Conservation (phyloP, 192 early-diverging fungal species). For the Coemansia biformis region DNA sequence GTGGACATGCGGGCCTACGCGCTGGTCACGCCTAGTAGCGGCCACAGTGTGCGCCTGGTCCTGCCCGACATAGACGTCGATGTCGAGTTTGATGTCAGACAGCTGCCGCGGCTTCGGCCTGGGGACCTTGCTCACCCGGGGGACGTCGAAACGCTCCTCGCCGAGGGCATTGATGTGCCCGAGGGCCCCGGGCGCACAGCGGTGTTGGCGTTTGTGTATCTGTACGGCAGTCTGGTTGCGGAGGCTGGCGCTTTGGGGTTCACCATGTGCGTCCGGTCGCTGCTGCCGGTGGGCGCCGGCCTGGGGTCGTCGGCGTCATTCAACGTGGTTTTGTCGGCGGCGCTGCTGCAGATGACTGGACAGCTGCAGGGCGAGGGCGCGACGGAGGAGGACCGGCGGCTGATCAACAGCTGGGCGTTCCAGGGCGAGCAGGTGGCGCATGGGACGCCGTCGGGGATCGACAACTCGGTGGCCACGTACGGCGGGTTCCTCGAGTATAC, state of each 20-base stretch:
- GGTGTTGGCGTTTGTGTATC: conserved; percentile 63
- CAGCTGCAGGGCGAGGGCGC: conserved; percentile 15
- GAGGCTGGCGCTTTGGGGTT: conserved; percentile 27
- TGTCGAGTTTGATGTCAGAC: conserved; percentile 8
- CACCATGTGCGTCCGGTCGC: conserved; percentile 63
- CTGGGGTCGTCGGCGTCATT: conserved; percentile 95
- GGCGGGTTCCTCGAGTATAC: conserved; percentile 77
- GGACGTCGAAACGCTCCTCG: conserved; percentile 18
- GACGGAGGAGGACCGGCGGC: conserved; percentile 25
- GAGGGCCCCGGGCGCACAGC: conserved; percentile 49
- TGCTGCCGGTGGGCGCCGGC: conserved; percentile 87
- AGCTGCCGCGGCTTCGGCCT: conserved; percentile 3
- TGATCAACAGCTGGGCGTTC: conserved; percentile 89
- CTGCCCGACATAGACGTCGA: conserved; percentile 63
- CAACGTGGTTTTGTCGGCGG: conserved; percentile 71
- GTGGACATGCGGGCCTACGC: conserved; percentile 72
- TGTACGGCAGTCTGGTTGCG: conserved; percentile 48
- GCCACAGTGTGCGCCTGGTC: conserved; percentile 46
- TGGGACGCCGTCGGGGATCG: conserved; percentile 91
- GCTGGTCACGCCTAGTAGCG: conserved; percentile 52
- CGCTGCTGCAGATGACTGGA: conserved; percentile 60
- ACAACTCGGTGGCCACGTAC: conserved; percentile 85
- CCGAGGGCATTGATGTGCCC: conserved; percentile 4
- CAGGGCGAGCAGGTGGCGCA: conserved; percentile 91
- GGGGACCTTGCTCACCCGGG: conserved; percentile 7